These are phyloP conservation scores for Jackrogersella multiformis DNA, from an alignment of 495 filamentous ascomycete genomes.

Conservation along the genomic window DNA sequence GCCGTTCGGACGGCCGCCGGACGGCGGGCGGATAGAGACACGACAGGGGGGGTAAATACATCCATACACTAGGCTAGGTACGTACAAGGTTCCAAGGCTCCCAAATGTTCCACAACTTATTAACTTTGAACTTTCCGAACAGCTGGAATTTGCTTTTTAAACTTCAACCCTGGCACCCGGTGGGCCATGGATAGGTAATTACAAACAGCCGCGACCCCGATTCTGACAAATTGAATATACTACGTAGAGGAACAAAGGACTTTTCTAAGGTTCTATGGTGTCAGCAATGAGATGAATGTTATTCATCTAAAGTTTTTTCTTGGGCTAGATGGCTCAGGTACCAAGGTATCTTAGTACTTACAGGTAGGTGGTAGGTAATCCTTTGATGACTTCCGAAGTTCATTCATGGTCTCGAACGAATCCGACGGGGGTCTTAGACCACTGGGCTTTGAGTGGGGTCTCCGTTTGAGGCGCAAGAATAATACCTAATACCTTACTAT, in stretches of 20 bases:
- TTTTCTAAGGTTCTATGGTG: constrained; percentile 2
- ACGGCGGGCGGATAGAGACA: constrained; percentile 11
- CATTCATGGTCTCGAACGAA: too few species aligned
- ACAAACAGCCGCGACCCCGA: constrained; percentile 1
- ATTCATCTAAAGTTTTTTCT: constrained; percentile 25
- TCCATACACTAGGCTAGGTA: too few species aligned
- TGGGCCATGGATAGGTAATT: not conserved
- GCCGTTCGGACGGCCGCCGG: constrained; percentile 37
- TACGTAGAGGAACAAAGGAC: not conserved
- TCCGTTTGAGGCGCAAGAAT: constrained; percentile 37
- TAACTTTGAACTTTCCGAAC: constrained; percentile 19
- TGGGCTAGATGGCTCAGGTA: not conserved
- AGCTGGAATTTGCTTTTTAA: not conserved
- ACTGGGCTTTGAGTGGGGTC: constrained; percentile 30
- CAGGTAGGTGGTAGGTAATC: not conserved
- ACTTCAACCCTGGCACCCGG: constrained; percentile 2
- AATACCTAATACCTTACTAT: too few species aligned
- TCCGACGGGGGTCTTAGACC: not conserved
- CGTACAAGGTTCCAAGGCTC: not conserved
- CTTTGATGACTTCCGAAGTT: not conserved
- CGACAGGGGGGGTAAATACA: constrained; percentile 5
- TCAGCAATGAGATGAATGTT: constrained; percentile 22
- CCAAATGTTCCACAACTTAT: not conserved
- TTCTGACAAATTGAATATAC: constrained; percentile 36
- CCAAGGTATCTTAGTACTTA: not conserved